Base-by-base conservation (phyloP, 495 filamentous ascomycete genomes). In the Aspergillus campestris region DNA sequence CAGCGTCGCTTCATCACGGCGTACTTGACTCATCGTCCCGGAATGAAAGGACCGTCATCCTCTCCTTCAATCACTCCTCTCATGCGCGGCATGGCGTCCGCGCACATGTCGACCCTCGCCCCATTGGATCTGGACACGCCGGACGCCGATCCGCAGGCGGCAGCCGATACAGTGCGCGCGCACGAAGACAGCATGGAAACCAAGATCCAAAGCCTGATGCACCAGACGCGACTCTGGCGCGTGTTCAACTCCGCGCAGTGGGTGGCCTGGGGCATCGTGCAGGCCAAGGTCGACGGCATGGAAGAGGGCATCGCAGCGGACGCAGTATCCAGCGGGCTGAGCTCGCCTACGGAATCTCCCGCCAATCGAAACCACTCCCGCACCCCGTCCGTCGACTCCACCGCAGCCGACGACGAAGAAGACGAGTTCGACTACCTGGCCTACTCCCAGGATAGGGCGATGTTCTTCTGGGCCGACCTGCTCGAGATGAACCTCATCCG, bases 231-330 rank as follows among this genome's bases (percentile, higher is more conserved):
- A 18, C 69, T 91, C 34, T 99, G 94, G 94, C 78, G 91, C 5
- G 73, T 84, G 3, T 86, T 88, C 3, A 89, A 88, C 60, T 85
- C 83, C 13, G 90, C 87, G 2, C 82, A 89, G 60, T 99, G 94
- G 94, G 80, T 89, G 24, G 86, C 87, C 1, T 99, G 94, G 92
- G 92, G 92, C 27, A 86, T 96, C 38, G 83, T 97, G 41, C 94
- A 97, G 68, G 91, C 92, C 24, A 38, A 91, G 58, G 72, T 88
- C 6, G 76, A 84, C 0, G 88, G 79, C 5, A 67, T 80, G 65
- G 67, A 66, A 38, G 65, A 70, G 50, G 61, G 53, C 1, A 58
- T 63, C 40, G 55, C 53, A 6, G 54, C 44, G 3, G 43, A 42
- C n/a, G 45, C 35, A 10, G 46, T 29, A 31, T 36, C 32, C 6